Evolutionary conservation across 2,329 filamentous ascomycete genomes (phyloP), one percentile per base, ranked within the genome.

Genomic region (Sphaerulina vaccinii): DNA sequence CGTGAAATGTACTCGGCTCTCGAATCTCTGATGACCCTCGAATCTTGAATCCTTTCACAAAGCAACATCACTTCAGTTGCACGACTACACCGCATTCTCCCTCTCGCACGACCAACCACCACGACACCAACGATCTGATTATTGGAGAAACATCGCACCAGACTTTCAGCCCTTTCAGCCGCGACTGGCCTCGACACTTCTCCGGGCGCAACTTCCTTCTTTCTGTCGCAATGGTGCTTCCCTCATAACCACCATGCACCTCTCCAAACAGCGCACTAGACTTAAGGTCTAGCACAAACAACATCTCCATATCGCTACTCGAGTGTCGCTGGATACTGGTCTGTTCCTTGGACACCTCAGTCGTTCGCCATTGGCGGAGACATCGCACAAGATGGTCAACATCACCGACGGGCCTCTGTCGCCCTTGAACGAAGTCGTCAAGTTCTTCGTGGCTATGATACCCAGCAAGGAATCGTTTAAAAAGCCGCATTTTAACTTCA

Each of bases 401-500:
- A 11, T 41, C 36, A 22, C 37, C 22, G 45, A 49, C 33, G 45
- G 45, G 8, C 45, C 45, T 18, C 37, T 49, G 24, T 49, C 45
- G 42, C 64, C 62, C 9, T 29, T 59, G 24, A 55, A 51, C 40
- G 54, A 57, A 21, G 42, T 55, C 4, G 60, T 50, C 48, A 24
- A 40, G 41, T 64, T 55, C 56, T 33, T 62, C 35, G 40, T 43
- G 36, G 42, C 49, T 21, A 48, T 54, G 18, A 21, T 61, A 15
- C 58, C 61, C 23, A 52, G 32, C 21, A 49, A 41, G 37, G 33
- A 45, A 9, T 49, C 57, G 35, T 46, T 58, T 22, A 56, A 45
- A 77, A 45, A 80, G 62, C 85, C 83, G 13, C 82, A 84, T 60
- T 86, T 91, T 71, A 90, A 88, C 73, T 95, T 92, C 68, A 90